Percentiles rank a stretch among this genome's conserved stretches.
Conservation (phyloP, 169 alveolate genomes). For the Amoebophrya sp. region DNA sequence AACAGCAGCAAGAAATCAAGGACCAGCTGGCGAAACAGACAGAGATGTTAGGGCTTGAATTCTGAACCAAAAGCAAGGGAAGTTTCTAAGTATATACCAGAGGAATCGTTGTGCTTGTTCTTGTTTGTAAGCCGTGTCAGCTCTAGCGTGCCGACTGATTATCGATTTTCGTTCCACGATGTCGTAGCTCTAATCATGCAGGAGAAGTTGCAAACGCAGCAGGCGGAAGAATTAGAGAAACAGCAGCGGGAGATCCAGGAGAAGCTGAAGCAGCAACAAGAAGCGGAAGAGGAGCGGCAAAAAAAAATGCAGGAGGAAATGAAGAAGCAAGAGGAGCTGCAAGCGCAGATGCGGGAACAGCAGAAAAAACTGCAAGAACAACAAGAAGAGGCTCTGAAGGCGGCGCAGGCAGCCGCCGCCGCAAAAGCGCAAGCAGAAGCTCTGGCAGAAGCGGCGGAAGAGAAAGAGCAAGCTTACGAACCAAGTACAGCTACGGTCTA, state of each 20-base stretch:
- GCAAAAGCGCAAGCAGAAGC: too few species aligned
- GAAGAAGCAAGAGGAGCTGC: background rate
- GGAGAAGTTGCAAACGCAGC: background rate
- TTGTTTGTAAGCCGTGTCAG: too few species aligned
- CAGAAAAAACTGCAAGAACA: background rate
- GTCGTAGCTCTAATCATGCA: too few species aligned
- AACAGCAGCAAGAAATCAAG: too few species aligned
- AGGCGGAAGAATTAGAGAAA: background rate
- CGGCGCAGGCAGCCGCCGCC: background rate
- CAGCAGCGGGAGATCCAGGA: background rate
- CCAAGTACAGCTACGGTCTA: background rate
- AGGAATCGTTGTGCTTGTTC: too few species aligned
- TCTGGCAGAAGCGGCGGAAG: background rate
- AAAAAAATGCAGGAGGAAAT: background rate
- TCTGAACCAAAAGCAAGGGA: too few species aligned
- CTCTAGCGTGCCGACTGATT: too few species aligned
- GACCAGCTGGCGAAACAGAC: too few species aligned
- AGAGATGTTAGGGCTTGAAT: too few species aligned
- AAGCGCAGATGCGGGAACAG: too few species aligned
- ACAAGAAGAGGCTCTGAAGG: background rate
- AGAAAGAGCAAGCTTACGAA: background rate
- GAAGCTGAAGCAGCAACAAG: background rate
- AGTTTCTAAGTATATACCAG: too few species aligned
- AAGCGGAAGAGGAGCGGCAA: background rate
- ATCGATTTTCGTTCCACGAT: too few species aligned